A percentile compares a stretch with the other conserved stretches of the same genome.
Evolutionary conservation across 352 stramenopile species (phyloP).

Genomic region (Phytopythium vexans): DNA sequence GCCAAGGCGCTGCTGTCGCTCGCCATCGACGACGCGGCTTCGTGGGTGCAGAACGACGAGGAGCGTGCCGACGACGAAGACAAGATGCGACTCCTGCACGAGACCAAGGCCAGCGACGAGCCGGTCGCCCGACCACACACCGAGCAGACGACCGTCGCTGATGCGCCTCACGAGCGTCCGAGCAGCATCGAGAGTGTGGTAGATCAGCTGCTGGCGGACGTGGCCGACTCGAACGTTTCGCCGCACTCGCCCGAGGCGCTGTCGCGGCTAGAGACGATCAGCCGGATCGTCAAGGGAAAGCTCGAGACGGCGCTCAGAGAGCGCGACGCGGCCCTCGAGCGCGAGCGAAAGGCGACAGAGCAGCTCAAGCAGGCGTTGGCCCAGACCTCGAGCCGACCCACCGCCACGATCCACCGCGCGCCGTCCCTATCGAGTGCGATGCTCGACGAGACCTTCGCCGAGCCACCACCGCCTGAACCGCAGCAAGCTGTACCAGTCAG

Average conservation of each 20-base stretch:
- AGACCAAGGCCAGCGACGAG: background rate
- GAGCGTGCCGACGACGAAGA: conserved; percentile 48
- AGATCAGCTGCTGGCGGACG: conserved; percentile 14
- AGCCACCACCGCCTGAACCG: background rate
- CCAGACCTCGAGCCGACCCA: background rate
- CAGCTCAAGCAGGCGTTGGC: conserved; percentile 25
- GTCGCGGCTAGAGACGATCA: conserved; percentile 16
- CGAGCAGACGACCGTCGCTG: background rate
- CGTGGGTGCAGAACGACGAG: conserved; percentile 74
- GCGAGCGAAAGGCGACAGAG: conserved; percentile 21
- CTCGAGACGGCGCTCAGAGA: conserved; percentile 33
- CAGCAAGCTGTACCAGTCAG: no score
- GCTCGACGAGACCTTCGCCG: background rate
- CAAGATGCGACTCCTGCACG: conserved; percentile 22
- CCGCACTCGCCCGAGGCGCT: background rate
- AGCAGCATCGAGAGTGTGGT: conserved; percentile 1
- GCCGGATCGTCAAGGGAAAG: conserved; percentile 41
- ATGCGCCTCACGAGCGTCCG: background rate
- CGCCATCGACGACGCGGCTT: conserved; percentile 60
- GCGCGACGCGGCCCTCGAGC: conserved; percentile 35
- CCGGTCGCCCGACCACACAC: background rate
- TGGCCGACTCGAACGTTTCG: conserved; percentile 1
- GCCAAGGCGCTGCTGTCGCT: conserved; percentile 65
- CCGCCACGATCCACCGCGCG: background rate
- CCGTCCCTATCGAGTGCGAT: background rate